These are phyloP conservation scores for Blepharisma stoltei DNA, from an alignment of 73 alveolate species.

Conservation along the genomic window DNA sequence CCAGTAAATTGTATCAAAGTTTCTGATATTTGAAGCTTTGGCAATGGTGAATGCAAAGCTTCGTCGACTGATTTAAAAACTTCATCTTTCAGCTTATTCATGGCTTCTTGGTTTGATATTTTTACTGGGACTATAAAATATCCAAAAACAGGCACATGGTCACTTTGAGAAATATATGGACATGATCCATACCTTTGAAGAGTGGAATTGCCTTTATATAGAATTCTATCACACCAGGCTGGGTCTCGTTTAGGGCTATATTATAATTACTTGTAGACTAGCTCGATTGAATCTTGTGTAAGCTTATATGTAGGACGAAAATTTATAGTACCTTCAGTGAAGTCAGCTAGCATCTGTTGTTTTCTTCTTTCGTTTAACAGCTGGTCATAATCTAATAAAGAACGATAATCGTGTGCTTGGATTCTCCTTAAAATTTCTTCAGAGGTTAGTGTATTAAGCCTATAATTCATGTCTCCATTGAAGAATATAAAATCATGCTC, in stretches of 20 bases:
- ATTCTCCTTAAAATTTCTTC: slow-evolving; percentile 41
- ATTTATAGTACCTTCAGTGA: slow-evolving; percentile 24
- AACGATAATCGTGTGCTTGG: slow-evolving; percentile 27
- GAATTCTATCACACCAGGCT: slow-evolving; percentile 6
- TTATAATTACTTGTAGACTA: not conserved
- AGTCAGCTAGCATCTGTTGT: not conserved
- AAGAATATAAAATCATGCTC: slow-evolving; percentile 52
- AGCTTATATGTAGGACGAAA: slow-evolving; percentile 4
- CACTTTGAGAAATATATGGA: not conserved
- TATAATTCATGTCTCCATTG: slow-evolving; percentile 57
- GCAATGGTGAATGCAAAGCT: not conserved
- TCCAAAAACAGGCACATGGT: not conserved
- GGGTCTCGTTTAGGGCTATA: not conserved
- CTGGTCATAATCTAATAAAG: not conserved
- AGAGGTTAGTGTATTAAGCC: slow-evolving; percentile 35
- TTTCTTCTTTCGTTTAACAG: not conserved
- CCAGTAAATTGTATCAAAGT: not conserved
- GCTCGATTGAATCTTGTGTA: not conserved
- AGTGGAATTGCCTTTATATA: not conserved
- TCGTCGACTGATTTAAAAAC: slow-evolving; percentile 2
- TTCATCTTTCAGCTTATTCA: not conserved
- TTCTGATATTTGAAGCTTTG: not conserved
- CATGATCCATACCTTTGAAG: not conserved
- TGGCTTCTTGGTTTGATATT: not conserved
- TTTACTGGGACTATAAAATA: not conserved